Conservation (phyloP, 805 yeast species). For the Yarrowia osloensis region DNA sequence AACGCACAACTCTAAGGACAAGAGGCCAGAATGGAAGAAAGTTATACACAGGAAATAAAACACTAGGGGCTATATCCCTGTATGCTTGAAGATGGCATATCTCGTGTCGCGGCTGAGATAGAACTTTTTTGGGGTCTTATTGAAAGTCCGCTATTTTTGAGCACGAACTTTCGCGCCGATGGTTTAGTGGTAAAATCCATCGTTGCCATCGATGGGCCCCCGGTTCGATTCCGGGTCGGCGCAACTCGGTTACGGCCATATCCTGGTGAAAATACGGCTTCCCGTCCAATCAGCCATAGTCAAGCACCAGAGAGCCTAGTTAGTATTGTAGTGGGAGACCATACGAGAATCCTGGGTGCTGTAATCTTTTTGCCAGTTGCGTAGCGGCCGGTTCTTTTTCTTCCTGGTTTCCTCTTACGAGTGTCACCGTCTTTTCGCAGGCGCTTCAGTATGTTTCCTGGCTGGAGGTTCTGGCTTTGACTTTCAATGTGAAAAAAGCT, state of each 20-base stretch:
- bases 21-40: neutral
- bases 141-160: neutral
- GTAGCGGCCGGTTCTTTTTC: no score
- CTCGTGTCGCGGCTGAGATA: neutral
- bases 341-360: constrained; percentile 23
- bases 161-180: neutral
- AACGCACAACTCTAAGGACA: no score
- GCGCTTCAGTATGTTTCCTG: no score
- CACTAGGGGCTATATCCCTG: neutral
- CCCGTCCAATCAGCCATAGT: constrained; percentile 21
- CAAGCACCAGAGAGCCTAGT: constrained; percentile 22
- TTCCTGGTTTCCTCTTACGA: no score
- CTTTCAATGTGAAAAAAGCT: no score
- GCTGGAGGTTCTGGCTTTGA: no score
- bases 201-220: constrained; percentile 27
- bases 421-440: no score
- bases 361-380: neutral
- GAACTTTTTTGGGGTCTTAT: neutral
- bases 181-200: constrained; percentile 21
- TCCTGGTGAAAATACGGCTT: constrained; percentile 19
- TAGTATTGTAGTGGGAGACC: constrained; percentile 16
- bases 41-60: neutral
- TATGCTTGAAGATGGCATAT: neutral
- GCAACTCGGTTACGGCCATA: constrained; percentile 6
- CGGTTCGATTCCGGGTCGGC: constrained; percentile 26